Evolutionary conservation across 305 asterid genomes (phyloP), one percentile per base, ranked within the genome.

Genomic region (Solanum chacoense): DNA sequence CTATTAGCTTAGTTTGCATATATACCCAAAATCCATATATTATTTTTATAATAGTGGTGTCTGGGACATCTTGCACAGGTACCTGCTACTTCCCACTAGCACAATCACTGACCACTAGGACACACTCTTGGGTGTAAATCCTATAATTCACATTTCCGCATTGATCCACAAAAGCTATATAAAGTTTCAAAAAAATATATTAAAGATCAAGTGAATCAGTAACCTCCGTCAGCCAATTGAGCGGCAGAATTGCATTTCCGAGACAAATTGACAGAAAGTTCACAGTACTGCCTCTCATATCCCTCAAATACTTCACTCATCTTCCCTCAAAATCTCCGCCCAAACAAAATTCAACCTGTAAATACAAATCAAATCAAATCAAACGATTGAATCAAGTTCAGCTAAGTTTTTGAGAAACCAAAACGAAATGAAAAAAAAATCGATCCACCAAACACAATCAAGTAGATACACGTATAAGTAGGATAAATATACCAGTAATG

Each of bases 291-390:
- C 91, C 98, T 93, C 91, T 97, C 98, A 78, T 97, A 97, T 88
- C 98, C 98, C 92, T 94, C 98, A 88, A 93, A 97, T 24, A 95
- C 98, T 90, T 92, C 95, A 90, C 99, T 96, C 99, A 97, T 97
- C 26, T 91, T 84, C 85, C 90, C 59, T 77, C 87, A 36, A 31
- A 78, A 78, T 85, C 92, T 50, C 91, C 87, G 73, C 8, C 85
- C 74, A 80, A 77, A 80, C 59, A 87, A 6, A 81, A 76, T 87
- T 76, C 22, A 78, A 87, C 85, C 89, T 76, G 85, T 69, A 28
- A 74, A 74, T 26, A 20, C 37, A 59, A 67, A 77, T 77, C 87
- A 29, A 38, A 79, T 40, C 77, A 84, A 40, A 80, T 42, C 78
- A 85, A 88, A 85, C 8, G 74, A 24, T 11, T 12, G 74, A 67